Percentiles rank a stretch among this genome's conserved stretches.
phyloP scores from a whole-genome alignment of 495 filamentous ascomycete genomes.

The Aspergillus steynii region DNA sequence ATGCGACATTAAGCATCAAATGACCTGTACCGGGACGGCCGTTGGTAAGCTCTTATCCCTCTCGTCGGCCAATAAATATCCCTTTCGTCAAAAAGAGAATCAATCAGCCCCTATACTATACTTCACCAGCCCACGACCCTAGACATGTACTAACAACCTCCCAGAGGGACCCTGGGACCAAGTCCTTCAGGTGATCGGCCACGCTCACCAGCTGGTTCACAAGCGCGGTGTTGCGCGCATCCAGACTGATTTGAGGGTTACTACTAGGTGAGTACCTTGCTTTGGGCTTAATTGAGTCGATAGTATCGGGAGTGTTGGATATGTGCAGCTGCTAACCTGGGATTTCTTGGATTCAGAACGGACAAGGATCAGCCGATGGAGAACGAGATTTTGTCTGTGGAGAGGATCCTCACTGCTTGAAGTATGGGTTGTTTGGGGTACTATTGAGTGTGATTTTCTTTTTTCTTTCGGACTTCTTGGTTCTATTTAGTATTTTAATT shows the following conservation, averaged over 20 bases:
- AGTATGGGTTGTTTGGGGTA: neutral
- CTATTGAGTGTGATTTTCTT: neutral
- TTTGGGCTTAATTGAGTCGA: too few relatives aligned
- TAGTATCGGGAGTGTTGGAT: too few relatives aligned
- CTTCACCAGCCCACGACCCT: slow-evolving; percentile 11
- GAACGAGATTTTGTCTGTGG: slow-evolving; percentile 17
- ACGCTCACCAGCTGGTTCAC: slow-evolving; percentile 79
- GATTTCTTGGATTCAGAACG: slow-evolving; percentile 14
- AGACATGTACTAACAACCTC: neutral
- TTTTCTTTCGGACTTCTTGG: too few relatives aligned
- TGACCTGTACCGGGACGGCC: slow-evolving; percentile 85
- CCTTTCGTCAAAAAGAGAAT: too few relatives aligned
- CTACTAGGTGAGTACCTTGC: slow-evolving; percentile 59
- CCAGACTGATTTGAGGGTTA: slow-evolving; percentile 79
- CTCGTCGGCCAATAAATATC: too few relatives aligned
- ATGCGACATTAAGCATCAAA: slow-evolving; percentile 69
- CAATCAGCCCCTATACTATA: too few relatives aligned
- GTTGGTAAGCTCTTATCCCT: slow-evolving; percentile 55
- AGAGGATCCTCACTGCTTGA: slow-evolving; percentile 17
- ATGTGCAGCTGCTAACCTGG: too few relatives aligned
- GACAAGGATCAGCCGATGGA: slow-evolving; percentile 29
- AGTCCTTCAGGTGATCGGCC: slow-evolving; percentile 75
- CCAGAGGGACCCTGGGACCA: slow-evolving; percentile 79
- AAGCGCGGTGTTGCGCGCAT: slow-evolving; percentile 69
- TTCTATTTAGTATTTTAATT: neutral